phyloP scores from a whole-genome alignment of 495 filamentous ascomycete species.

The Xylaria nigripes region DNA sequence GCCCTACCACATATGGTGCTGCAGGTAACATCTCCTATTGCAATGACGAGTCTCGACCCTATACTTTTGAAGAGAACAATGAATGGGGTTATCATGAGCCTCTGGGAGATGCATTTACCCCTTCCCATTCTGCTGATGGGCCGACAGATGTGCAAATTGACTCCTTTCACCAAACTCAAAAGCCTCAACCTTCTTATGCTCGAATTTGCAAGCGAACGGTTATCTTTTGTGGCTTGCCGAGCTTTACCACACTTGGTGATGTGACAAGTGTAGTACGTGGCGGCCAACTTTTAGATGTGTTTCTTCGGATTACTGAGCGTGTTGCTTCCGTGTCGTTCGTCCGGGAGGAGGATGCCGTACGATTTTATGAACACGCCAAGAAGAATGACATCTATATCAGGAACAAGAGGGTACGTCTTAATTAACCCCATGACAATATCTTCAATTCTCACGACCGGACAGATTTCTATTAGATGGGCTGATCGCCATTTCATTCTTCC shows the following conservation, averaged over 20 bases:
- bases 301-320: slow-evolving; percentile 53
- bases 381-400: slow-evolving; percentile 61
- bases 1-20: neutral
- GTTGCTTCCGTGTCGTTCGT: slow-evolving; percentile 64
- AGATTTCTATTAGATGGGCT: slow-evolving; percentile 15
- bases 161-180: slow-evolving; percentile 3
- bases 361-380: slow-evolving; percentile 58
- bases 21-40: neutral
- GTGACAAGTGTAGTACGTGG: slow-evolving; percentile 59
- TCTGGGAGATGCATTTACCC: slow-evolving; percentile 16
- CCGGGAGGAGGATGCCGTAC: slow-evolving; percentile 50
- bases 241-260: slow-evolving; percentile 57
- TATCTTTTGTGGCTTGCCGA: slow-evolving; percentile 52
- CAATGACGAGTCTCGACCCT: slow-evolving; percentile 4
- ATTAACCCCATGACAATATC: neutral
- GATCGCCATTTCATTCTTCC: slow-evolving; percentile 66
- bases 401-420: slow-evolving; percentile 52
- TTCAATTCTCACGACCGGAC: slow-evolving; percentile 1
- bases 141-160: neutral
- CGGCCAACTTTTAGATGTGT: slow-evolving; percentile 62
- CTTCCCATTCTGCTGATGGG: slow-evolving; percentile 12
- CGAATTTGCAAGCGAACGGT: slow-evolving; percentile 54
- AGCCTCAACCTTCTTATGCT: slow-evolving; percentile 20
- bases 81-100: slow-evolving; percentile 21
- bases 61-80: slow-evolving; percentile 7